Percentiles rank a stretch among this genome's conserved stretches.
phyloP scores from a whole-genome alignment of 306 rosid species.

The Cucumis cinereus region DNA sequence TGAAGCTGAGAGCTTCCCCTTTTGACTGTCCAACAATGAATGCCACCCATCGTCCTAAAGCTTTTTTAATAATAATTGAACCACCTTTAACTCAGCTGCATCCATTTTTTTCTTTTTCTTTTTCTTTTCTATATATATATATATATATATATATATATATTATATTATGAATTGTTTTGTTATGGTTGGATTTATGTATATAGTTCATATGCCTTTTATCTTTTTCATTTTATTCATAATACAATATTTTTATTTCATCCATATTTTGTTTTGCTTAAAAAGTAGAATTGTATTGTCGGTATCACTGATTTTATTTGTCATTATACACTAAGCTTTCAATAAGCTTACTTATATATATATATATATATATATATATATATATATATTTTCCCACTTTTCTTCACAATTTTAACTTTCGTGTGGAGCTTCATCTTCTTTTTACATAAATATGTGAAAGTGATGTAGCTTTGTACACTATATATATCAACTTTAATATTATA shows the following conservation, averaged over 20 bases:
- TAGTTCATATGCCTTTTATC: background rate
- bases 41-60: background rate
- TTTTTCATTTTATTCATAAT: background rate
- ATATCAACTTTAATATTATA: background rate
- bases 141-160: background rate
- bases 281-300: background rate
- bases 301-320: background rate
- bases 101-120: background rate
- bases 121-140: too few species aligned
- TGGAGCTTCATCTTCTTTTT: background rate
- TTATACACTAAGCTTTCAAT: background rate
- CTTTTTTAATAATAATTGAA: background rate
- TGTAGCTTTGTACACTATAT: background rate
- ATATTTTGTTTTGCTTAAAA: background rate
- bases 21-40: conserved; percentile 2
- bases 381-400: background rate
- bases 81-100: conserved; percentile 4
- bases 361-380: too few species aligned
- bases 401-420: background rate
- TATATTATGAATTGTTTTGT: background rate
- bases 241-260: background rate
- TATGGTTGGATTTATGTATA: background rate
- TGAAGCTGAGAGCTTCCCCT: background rate
- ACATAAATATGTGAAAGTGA: background rate
- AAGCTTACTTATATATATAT: background rate